These are phyloP conservation scores for Trichoderma koningiopsis DNA, from an alignment of 2,329 filamentous ascomycete species.

Conservation along the genomic window DNA sequence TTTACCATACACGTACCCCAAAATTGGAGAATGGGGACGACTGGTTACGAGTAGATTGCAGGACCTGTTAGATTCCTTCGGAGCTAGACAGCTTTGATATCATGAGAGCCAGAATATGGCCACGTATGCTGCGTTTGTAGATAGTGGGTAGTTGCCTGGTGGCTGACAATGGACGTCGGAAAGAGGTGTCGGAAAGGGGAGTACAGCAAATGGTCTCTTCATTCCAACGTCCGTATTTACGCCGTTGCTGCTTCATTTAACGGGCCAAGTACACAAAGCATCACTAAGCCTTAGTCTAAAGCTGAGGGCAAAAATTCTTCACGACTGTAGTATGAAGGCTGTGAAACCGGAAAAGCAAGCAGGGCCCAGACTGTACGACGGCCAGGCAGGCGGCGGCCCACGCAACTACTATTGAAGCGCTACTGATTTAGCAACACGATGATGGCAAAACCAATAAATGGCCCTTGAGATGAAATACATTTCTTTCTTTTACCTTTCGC, in stretches of 20 bases:
- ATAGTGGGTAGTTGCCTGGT: not conserved
- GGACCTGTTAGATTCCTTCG: not conserved
- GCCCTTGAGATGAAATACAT: not conserved
- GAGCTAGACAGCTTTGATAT: not conserved
- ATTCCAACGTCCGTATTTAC: not conserved
- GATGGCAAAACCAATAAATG: not conserved
- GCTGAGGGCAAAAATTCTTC: not conserved
- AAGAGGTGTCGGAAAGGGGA: not conserved
- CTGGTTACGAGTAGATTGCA: not conserved
- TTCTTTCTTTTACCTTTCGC: not conserved
- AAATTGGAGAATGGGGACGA: not conserved
- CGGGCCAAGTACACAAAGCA: not conserved
- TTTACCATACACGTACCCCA: not conserved
- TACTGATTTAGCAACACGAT: not conserved
- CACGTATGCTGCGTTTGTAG: not conserved
- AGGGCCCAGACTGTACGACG: slow-evolving; percentile 5
- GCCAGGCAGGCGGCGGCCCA: not conserved
- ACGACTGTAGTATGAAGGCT: too few species aligned
- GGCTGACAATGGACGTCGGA: not conserved
- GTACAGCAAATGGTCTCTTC: not conserved
- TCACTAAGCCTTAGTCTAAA: not conserved
- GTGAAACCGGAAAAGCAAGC: slow-evolving; percentile 19
- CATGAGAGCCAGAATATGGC: not conserved
- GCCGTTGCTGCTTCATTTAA: not conserved
- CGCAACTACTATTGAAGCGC: not conserved